Base-by-base conservation (phyloP, 2,329 filamentous ascomycete species). In the Aspergillus hiratsukae region DNA sequence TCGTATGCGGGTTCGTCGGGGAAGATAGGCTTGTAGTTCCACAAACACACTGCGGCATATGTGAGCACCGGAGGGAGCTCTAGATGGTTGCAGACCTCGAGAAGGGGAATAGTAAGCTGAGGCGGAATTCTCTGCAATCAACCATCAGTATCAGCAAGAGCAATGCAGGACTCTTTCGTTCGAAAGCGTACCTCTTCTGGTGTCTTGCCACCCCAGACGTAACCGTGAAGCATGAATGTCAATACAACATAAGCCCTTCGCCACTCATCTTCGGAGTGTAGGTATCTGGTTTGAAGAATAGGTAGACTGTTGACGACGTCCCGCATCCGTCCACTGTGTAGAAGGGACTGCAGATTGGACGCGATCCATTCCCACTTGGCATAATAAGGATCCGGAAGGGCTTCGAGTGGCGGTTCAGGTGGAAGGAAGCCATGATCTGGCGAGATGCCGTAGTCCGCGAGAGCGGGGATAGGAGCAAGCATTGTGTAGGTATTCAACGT, bases 1-100 rank as follows among this genome's bases (percentile, higher is more conserved):
- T 86, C 85, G 68, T 95, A 90, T 56, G 94, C 85, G 37, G 84
- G 83, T 72, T 97, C 92, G 60, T 90, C 85, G 58, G 86, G 77
- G 69, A 97, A 97, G 54, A 97, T 83, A 0, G 92, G 90, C 74
- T 92, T 93, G 81, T 91, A 97, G 76, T 99, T 99, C 94, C 94
- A 99, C 27, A 99, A 81, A 63, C 90, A 93, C 3, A 97, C 81
- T 7, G 88, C 90, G 6, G 94, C 91, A 71, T 97, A 99, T 19
- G 93, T 97, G 49, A 93, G 94, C 28, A 99, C 93, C 1, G 92
- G 90, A 6, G 90, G 92, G 27, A 99, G 80, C 68, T 97, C 90
- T 19, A 99, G 83, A 59, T 86, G 85, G 48, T 83, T 79, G 64
- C 90, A 93, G 49, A 95, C 83, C 61, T 87, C 78, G 52, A 96